phyloP scores from a whole-genome alignment of 257 asterid genomes.

The Cinchona pubescens region DNA sequence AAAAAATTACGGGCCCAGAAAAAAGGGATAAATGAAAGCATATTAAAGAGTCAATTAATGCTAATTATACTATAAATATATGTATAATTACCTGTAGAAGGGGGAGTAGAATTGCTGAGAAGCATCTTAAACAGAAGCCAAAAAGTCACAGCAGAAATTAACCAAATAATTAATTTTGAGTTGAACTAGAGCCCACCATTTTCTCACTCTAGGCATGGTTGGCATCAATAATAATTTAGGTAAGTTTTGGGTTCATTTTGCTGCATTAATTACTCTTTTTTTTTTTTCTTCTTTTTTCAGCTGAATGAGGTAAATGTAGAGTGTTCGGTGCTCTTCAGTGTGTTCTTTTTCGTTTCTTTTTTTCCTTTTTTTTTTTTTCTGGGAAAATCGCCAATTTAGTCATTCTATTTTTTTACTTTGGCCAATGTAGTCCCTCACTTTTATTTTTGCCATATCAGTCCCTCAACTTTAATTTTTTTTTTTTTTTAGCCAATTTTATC shows the following conservation, averaged over 20 bases:
- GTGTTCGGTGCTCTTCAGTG: not conserved
- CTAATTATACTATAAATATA: not conserved
- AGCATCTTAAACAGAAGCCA: slow-evolving; percentile 54
- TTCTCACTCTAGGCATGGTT: slow-evolving; percentile 34
- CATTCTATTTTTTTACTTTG: too few species aligned
- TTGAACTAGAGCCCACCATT: slow-evolving; percentile 34
- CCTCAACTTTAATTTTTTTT: too few species aligned
- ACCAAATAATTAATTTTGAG: slow-evolving; percentile 52
- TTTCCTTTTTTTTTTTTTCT: too few species aligned
- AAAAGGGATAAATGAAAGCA: not conserved
- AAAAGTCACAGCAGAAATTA: slow-evolving; percentile 42
- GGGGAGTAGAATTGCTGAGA: slow-evolving; percentile 30
- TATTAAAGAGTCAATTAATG: not conserved
- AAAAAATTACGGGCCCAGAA: not conserved
- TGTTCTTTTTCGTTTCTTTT: not conserved
- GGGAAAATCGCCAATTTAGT: too few species aligned
- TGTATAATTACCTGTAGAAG: slow-evolving; percentile 40
- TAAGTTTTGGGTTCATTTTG: not conserved
- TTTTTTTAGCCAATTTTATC: too few species aligned
- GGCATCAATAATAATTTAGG: not conserved
- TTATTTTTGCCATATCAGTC: too few species aligned
- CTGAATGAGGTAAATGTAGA: too few species aligned
- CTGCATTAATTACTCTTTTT: not conserved
- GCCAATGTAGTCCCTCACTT: too few species aligned
- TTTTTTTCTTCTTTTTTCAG: not conserved